phyloP scores from a whole-genome alignment of 768 basidiomycete species.

The Cyathus striatus region DNA sequence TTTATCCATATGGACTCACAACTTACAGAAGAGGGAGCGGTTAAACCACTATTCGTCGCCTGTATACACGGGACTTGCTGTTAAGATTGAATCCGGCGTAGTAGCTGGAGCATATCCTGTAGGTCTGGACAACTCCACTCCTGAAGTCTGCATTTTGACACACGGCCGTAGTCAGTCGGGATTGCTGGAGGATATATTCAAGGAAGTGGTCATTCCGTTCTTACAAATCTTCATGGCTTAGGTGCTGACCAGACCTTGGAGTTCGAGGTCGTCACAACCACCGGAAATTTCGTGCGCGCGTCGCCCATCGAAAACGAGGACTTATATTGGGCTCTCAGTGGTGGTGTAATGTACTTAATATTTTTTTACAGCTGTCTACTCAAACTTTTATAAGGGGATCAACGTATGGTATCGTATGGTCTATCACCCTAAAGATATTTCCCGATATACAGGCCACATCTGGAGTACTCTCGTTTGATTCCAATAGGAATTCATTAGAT shows the following conservation, averaged over 20 bases:
- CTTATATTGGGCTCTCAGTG: constrained; percentile 34
- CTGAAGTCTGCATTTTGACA: background rate
- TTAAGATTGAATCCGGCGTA: background rate
- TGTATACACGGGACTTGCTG: background rate
- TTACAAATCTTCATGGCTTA: constrained; percentile 12
- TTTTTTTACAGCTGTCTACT: background rate
- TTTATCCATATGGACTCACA: background rate
- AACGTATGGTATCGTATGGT: constrained; percentile 9
- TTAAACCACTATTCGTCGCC: background rate
- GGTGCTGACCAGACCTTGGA: constrained; percentile 20
- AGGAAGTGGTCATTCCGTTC: constrained; percentile 18
- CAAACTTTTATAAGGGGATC: constrained; percentile 4
- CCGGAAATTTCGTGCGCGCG: constrained; percentile 23
- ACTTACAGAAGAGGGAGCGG: background rate
- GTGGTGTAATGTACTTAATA: constrained; percentile 12
- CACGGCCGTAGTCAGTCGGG: constrained; percentile 20
- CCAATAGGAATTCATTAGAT: background rate
- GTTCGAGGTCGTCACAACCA: constrained; percentile 34
- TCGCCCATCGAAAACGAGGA: constrained; percentile 28
- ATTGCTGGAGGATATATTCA: constrained; percentile 30
- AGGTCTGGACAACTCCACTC: background rate
- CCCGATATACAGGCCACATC: constrained; percentile 2
- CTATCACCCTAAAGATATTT: constrained; percentile 15
- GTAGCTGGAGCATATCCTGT: background rate
- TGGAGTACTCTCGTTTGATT: background rate